These are phyloP conservation scores for Colletotrichum sp. DNA, from an alignment of 2,329 filamentous ascomycete species.

Conservation along the genomic window DNA sequence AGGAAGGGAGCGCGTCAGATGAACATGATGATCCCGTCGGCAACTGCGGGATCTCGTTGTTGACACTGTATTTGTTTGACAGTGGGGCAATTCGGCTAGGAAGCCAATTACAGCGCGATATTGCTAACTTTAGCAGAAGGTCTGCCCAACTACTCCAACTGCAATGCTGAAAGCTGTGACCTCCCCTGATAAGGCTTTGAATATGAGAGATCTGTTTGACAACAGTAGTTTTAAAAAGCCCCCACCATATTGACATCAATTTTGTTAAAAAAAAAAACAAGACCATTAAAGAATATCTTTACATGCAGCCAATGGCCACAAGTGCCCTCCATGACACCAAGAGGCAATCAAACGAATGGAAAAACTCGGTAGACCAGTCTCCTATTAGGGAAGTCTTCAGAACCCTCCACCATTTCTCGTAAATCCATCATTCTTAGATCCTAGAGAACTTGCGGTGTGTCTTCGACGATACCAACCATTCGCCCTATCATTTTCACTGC, in stretches of 20 bases:
- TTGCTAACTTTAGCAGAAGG: not conserved
- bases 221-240: not conserved
- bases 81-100: not conserved
- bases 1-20: not conserved
- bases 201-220: not conserved
- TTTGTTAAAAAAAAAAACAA: not conserved
- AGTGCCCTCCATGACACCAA: not conserved
- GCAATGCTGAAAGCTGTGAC: not conserved
- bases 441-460: not conserved
- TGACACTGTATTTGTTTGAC: not conserved
- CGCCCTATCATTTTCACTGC: not conserved
- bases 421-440: not conserved
- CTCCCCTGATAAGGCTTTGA: not conserved
- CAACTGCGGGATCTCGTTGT: not conserved
- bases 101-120: not conserved
- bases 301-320: not conserved
- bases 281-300: not conserved
- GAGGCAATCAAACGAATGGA: not conserved
- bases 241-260: fast-evolving
- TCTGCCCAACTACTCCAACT: not conserved
- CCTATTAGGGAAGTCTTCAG: not conserved
- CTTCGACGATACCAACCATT: not conserved
- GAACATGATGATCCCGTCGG: not conserved
- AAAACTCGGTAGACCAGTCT: not conserved
- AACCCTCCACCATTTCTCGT: not conserved